Base-by-base conservation (phyloP, 1,284 basidiomycete genomes). In the Kalmanozyma brasiliensis region DNA sequence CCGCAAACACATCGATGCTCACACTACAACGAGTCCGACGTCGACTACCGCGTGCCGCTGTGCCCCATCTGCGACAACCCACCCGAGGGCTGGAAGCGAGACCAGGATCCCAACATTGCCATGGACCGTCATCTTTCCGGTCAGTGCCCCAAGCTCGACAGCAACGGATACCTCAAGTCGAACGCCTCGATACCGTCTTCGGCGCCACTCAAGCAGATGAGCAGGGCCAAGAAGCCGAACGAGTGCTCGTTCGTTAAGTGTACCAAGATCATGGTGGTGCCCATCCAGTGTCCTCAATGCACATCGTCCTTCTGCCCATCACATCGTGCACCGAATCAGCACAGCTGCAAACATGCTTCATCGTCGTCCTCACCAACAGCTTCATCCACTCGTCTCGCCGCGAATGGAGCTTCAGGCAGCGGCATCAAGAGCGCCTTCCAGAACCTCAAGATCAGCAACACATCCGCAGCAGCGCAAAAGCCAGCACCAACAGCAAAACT, bases 11-110 rank as follows among this genome's bases (percentile, higher is more conserved):
- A 77, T 49, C 23, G 53, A 30, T 75, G 74, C 48, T 32, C 59
- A 1, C 37, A 52, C 26, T 48, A 61, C 19, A 32, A 53, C n/a
- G 58, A 55, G 4, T 24, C 29, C 29, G 40, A 51, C 19, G 30
- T 46, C 43, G 68, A 74, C 55, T 76, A 72, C 41, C 51, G 65
- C 8, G 76, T 78, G 8, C 76, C 76, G 1, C 56, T 77, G 14
- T 78, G 76, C 49, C 76, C 76, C 6, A 62, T 77, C 40, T 78
- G 76, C 46, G 62, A 77, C 52, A 59, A 70, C 35, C 74, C 76
- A 20, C 74, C 74, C 2, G 46, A 49, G 17, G 59, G 68, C 2
- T 78, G 76, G 76, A 69, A 63, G 56, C 53, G 76, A 9, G 73
- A 68, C 30, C 61, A 78, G 49, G 76, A 78, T 55, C 72, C 76